Base-by-base conservation (phyloP, 75 land plant genomes). In the Pinus tabuliformis region DNA sequence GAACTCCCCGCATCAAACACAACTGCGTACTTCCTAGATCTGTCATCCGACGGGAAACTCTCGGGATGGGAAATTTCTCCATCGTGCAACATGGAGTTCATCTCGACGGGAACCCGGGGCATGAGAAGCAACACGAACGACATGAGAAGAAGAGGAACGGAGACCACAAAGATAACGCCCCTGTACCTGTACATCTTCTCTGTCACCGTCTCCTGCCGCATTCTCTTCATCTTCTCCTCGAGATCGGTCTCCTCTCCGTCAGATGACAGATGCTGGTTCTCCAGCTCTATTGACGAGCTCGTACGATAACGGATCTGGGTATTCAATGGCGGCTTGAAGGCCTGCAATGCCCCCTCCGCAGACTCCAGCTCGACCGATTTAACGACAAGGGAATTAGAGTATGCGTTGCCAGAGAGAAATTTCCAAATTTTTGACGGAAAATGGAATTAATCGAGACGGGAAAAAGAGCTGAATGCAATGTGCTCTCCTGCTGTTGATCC, bases 1-100 rank as follows among this genome's bases (percentile, higher is more conserved):
- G 99, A 97, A 76, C 99, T 97, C 28, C 99, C 99, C 3, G 99
- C 99, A 78, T 97, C 99, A 78, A 97, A 97, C 36, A 97, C 83
- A 14, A 95, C 99, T 2, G 94, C 98, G 64, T 88, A 97, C 22
- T 89, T 81, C 77, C 79, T 87, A 4, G 81, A 59, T 62, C 63
- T 62, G 4, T 62, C 58, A 1, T 22, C 65, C 14, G 68, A 64
- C 12, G 84, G 75, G 49, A 70, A 26, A n/a, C 22, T 63, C 18
- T 36, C 18, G 39, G 8, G 20, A 64, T 17, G 20, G 18, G 7
- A 30, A 12, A 30, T 45, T 8, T 24, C 39, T 6, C 30, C 56
- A 30, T 33, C n/a, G 11, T 37, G 28, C 26, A 39, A 57, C 58
- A 60, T 13, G 58, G 59, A 56, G 33, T 59, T 14, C 8, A 54